Evolutionary conservation across 1,284 basidiomycete species (phyloP), one percentile per base, ranked within the genome.

Genomic region (Austroboletus novae-zelandiae): DNA sequence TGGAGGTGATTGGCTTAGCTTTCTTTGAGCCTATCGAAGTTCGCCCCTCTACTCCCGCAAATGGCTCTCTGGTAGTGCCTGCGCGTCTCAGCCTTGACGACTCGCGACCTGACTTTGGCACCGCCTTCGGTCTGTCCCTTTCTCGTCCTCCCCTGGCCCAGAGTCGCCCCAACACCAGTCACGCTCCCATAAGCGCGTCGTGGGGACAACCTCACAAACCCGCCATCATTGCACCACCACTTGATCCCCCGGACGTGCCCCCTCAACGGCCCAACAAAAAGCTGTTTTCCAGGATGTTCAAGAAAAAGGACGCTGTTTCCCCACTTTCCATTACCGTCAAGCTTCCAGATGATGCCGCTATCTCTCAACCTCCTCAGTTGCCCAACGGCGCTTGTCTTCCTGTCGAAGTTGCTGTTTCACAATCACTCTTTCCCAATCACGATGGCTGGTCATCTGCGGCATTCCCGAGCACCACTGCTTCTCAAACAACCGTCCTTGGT

Each of bases 21-120:
- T 64, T 86, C 11, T 74, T 94, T 9, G 93, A 94, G 63, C 86
- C 89, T 2, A 74, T 90, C n/a, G 91, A 95, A 65, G 81, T 94
- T 1, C 90, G 86, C 81, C 67, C 51, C 30, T 43, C 52, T 39
- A 10, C 42, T 13, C 43, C 55, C 49, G 45, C 57, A 23, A 48
- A 43, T 25, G 47, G 43, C 15, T 43, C 50, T 20, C 29, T 57
- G 17, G 46, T 50, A 7, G 25, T 41, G 1, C 42, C 55, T 7
- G 29, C 48, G 42, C 64, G 52, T 57, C 65, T 53, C 52, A 68
- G 54, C 56, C 30, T 67, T 11, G 68, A 66, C 5, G 66, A 56
- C 15, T 18, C 55, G 1, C 43, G 52, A n/a, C 55, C 47, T 45
- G 66, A 70, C 25, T 47, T 62, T 13, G 61, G 59, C 13, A 34